These are phyloP conservation scores for Aspergillus jensenii DNA, from an alignment of 2,329 filamentous ascomycete species.

Conservation along the genomic window DNA sequence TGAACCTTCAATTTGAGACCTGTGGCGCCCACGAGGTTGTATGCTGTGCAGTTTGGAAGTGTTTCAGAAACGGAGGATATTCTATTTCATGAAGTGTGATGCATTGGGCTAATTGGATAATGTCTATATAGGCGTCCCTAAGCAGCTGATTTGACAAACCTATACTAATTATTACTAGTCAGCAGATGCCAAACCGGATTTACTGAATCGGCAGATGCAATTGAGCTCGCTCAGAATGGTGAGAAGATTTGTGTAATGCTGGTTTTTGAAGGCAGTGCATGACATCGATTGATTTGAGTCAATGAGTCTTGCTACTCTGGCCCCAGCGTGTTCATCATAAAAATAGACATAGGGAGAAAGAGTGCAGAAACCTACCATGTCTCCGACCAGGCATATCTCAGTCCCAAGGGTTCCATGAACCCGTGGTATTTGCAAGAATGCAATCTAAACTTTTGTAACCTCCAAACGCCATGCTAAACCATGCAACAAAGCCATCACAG, in stretches of 20 bases:
- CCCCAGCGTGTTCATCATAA: constrained; percentile 54
- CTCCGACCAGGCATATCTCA: background rate
- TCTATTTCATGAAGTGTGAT: background rate
- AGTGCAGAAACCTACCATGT: background rate
- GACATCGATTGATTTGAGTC: constrained; percentile 22
- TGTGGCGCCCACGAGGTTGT: background rate
- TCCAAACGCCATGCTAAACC: constrained; percentile 34
- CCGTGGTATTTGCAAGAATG: constrained; percentile 21
- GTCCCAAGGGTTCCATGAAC: background rate
- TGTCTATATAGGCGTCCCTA: background rate
- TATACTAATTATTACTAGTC: background rate
- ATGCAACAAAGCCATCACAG: constrained; percentile 15
- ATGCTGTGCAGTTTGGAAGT: background rate
- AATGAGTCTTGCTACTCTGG: constrained; percentile 48
- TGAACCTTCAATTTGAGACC: no score
- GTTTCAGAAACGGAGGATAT: background rate
- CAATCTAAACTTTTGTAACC: constrained; percentile 10
- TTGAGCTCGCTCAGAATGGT: constrained; percentile 51
- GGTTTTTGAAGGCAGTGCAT: constrained; percentile 60
- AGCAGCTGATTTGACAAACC: background rate
- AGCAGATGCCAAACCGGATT: background rate
- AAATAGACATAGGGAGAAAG: constrained; percentile 8
- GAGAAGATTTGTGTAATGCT: constrained; percentile 66
- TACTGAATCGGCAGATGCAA: background rate
- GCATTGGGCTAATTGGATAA: background rate